Evolutionary conservation across 495 filamentous ascomycete genomes (phyloP).

Genomic region (Xylaria castorea): DNA sequence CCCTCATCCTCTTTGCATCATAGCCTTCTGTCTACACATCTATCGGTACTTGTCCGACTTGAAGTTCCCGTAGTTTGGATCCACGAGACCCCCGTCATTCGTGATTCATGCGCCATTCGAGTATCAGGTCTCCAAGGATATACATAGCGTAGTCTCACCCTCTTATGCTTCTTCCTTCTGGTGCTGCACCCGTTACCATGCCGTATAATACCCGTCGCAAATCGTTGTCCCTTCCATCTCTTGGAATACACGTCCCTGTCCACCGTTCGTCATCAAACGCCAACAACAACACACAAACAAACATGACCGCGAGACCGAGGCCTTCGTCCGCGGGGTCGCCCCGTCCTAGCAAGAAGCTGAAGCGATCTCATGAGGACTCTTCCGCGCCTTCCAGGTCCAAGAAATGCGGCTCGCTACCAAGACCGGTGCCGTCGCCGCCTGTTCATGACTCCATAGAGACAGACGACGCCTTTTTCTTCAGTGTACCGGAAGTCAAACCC

Average conservation of each 20-base stretch:
- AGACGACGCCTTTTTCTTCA: slow-evolving; percentile 42
- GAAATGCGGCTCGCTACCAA: slow-evolving; percentile 65
- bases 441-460: slow-evolving; percentile 50
- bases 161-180: slow-evolving; percentile 31
- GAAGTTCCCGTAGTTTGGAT: slow-evolving; percentile 29
- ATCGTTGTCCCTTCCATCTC: slow-evolving; percentile 88
- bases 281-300: slow-evolving; percentile 35
- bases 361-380: slow-evolving; percentile 64
- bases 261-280: slow-evolving; percentile 39
- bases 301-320: slow-evolving; percentile 49
- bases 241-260: slow-evolving; percentile 87
- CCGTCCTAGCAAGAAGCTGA: slow-evolving; percentile 82
- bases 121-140: slow-evolving; percentile 33
- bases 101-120: slow-evolving; percentile 39
- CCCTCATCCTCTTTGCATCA: slow-evolving; percentile 31
- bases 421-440: slow-evolving; percentile 85
- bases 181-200: slow-evolving; percentile 59
- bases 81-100: slow-evolving; percentile 30
- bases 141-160: slow-evolving; percentile 35
- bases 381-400: slow-evolving; percentile 46
- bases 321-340: slow-evolving; percentile 59
- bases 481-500: slow-evolving; percentile 49
- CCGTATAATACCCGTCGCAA: slow-evolving; percentile 98
- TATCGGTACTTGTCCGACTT: slow-evolving; percentile 2
- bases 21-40: not conserved